Base-by-base conservation (phyloP, 169 alveolate species). In the Cryptosporidium parvum region DNA sequence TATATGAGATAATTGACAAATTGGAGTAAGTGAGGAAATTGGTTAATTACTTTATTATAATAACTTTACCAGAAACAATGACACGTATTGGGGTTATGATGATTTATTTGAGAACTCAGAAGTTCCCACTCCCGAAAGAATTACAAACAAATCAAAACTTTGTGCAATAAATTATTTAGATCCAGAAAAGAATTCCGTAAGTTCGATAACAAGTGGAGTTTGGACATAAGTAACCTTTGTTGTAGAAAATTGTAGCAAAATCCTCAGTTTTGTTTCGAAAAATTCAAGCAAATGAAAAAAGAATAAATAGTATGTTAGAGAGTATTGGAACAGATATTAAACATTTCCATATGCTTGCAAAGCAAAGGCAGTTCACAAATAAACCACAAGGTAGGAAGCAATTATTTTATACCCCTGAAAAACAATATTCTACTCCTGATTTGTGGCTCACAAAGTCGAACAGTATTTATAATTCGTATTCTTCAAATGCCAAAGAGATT, bases 351-450 rank as follows among this genome's bases (percentile, higher is more conserved):
- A 39, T 80, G 65, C 67, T 80, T 26, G 73, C 75, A 26, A 80
- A 80, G 62, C 89, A 80, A 29, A 80, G 89, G 52, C 89, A 80
- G 59, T 80, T 80, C 68, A 80, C 89, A 8, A 62, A 59, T 29
- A 80, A 80, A 23, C 89, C 89, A 14, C 89, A 80, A 26, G 89
- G 89, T 21, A 80, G 89, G 62, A 80, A 80, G 45, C 89, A 80
- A 26, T 58, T 80, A 39, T 80, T 80, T 62, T 80, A 80, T 45
- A 80, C 89, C 1, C 89, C 89, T 1, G 89, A 62, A 26, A 80
- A 80, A 45, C 73, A 62, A 33, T 80, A 80, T 53, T 35, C 45
- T 10, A 80, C 89, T 5, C 89, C 89, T 2, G 89, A 80, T 48
- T 80, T 80, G 37, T 80, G 89, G 89, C 75, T 80, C 4, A 62